A percentile compares a stretch with the other conserved stretches of the same genome.
These are phyloP conservation scores for Saccharomycopsis fermentans DNA, from an alignment of 805 yeast species.

Conservation along the genomic window DNA sequence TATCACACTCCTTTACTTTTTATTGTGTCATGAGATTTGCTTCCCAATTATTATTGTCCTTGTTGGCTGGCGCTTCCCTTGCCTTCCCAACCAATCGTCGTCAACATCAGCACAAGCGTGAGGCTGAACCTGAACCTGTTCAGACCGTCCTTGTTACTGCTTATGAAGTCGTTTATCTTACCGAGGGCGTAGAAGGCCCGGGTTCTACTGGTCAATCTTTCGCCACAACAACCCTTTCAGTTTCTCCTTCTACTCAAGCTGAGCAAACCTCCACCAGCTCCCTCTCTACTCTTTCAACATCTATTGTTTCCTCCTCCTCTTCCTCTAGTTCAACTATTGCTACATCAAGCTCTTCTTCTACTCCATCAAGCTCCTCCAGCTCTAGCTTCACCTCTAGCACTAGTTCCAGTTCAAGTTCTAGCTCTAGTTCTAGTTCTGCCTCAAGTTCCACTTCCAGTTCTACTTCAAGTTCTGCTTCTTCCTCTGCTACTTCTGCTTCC, in stretches of 20 bases:
- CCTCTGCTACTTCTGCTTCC: conserved; percentile 27
- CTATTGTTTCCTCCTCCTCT: conserved; percentile 18
- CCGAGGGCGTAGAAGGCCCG: neutral
- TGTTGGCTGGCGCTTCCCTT: neutral
- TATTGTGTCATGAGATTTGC: neutral
- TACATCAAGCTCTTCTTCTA: conserved; percentile 36
- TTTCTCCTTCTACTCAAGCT: neutral
- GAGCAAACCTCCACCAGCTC: conserved; percentile 24
- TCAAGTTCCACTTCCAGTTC: conserved; percentile 26
- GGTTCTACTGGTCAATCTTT: neutral
- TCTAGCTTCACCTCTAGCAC: conserved; percentile 61
- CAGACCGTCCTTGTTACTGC: neutral
- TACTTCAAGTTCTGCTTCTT: conserved; percentile 47
- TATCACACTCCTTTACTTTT: neutral
- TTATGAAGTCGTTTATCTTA: neutral
- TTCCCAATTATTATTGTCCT: neutral
- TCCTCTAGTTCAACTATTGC: conserved; percentile 20
- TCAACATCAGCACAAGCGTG: neutral
- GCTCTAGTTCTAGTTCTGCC: conserved; percentile 37
- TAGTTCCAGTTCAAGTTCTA: conserved; percentile 32
- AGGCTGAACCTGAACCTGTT: neutral
- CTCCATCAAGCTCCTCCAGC: conserved; percentile 49
- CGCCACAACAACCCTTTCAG: neutral
- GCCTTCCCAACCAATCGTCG: neutral
- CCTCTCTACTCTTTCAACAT: conserved; percentile 24